These are phyloP conservation scores for Exophiala dermatitidis DNA, from an alignment of 2,329 filamentous ascomycete species.

Conservation along the genomic window DNA sequence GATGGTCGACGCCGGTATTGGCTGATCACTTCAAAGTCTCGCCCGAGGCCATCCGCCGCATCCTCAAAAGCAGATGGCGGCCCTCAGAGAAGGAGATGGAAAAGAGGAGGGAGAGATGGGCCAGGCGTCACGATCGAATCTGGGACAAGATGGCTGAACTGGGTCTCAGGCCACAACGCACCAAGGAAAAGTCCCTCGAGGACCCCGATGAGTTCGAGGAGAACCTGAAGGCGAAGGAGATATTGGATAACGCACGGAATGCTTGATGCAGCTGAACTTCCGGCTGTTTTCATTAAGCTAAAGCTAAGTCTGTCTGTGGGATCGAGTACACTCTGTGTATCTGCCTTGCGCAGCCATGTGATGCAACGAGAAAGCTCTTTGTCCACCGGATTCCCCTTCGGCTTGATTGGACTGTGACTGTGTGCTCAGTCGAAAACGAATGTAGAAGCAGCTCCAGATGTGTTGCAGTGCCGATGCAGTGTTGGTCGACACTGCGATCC, in stretches of 20 bases:
- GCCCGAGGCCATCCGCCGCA: slow-evolving; percentile 76
- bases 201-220: slow-evolving; percentile 25
- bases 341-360: neutral
- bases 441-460: neutral
- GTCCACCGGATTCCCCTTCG: neutral
- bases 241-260: slow-evolving; percentile 20
- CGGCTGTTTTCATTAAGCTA: slow-evolving; percentile 5
- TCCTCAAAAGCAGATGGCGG: slow-evolving; percentile 56
- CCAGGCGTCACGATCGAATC: slow-evolving; percentile 39
- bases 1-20: slow-evolving; percentile 67
- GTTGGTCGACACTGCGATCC: neutral
- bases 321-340: slow-evolving; percentile 2
- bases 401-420: neutral
- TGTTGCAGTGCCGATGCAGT: neutral
- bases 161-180: slow-evolving; percentile 52
- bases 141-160: slow-evolving; percentile 42
- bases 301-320: neutral
- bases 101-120: slow-evolving; percentile 39
- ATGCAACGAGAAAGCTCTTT: neutral
- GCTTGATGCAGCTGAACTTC: slow-evolving; percentile 13
- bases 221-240: slow-evolving; percentile 20
- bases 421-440: neutral
- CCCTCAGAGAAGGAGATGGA: slow-evolving; percentile 36
- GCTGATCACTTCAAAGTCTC: slow-evolving; percentile 78
- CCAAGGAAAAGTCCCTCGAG: slow-evolving; percentile 28